A percentile compares a stretch with the other conserved stretches of the same genome.
Evolutionary conservation across 2,329 filamentous ascomycete species (phyloP).

Genomic region (Sporothrix inflata): DNA sequence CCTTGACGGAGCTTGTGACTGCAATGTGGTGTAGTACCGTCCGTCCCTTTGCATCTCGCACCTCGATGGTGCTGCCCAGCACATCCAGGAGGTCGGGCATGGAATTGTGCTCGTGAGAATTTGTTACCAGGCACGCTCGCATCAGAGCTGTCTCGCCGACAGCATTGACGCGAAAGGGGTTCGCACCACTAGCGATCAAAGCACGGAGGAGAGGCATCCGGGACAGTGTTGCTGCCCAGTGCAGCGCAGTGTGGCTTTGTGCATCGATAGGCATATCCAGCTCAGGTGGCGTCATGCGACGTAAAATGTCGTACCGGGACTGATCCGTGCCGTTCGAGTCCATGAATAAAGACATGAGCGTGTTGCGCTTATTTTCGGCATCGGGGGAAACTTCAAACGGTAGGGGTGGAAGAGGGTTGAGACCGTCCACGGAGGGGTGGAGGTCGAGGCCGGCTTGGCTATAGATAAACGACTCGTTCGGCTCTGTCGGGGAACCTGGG

Average conservation of each 20-base stretch:
- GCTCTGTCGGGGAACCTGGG: slow-evolving; percentile 76
- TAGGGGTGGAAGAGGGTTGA: slow-evolving; percentile 66
- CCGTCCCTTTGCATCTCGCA: slow-evolving; percentile 83
- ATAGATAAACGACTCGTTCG: slow-evolving; percentile 78
- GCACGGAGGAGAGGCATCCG: slow-evolving; percentile 80
- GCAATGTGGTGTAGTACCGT: slow-evolving; percentile 97
- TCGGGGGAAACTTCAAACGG: slow-evolving; percentile 63
- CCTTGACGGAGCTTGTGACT: slow-evolving; percentile 92
- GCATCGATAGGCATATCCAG: slow-evolving; percentile 91
- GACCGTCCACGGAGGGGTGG: slow-evolving; percentile 51
- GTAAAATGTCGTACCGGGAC: slow-evolving; percentile 75
- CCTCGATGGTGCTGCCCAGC: slow-evolving; percentile 85
- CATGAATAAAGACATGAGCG: slow-evolving; percentile 82
- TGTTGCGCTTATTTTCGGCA: slow-evolving; percentile 77
- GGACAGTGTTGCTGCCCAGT: slow-evolving; percentile 94
- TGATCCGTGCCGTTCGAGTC: slow-evolving; percentile 70
- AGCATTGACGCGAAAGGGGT: slow-evolving; percentile 83
- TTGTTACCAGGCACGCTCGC: slow-evolving; percentile 89
- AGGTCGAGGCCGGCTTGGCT: slow-evolving; percentile 53
- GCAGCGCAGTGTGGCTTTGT: slow-evolving; percentile 85
- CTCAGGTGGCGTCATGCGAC: slow-evolving; percentile 74
- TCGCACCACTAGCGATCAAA: slow-evolving; percentile 82
- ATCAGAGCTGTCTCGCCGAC: slow-evolving; percentile 92
- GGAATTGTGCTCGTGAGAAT: slow-evolving; percentile 86
- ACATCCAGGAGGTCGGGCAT: slow-evolving; percentile 91